A percentile compares a stretch with the other conserved stretches of the same genome.
Conservation (phyloP, 768 basidiomycete genomes). For the Leucosporidium scottii region DNA sequence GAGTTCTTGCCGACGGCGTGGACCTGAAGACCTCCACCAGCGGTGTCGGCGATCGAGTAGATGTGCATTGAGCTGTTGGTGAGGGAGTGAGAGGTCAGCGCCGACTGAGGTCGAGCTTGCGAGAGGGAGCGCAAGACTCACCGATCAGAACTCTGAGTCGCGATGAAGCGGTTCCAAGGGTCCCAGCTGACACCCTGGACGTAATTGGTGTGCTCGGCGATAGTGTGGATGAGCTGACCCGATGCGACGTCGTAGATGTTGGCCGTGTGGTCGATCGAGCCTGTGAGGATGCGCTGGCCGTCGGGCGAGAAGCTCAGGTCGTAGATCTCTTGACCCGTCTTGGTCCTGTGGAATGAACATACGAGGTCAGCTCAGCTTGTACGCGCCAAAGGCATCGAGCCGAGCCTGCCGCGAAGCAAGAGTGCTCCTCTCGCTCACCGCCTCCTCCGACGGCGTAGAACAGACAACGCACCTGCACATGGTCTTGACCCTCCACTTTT, state of each 20-base stretch:
- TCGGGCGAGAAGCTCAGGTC: constrained; percentile 96
- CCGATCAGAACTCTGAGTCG: constrained; percentile 93
- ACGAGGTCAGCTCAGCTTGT: no score
- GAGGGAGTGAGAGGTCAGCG: not conserved
- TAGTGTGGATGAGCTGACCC: constrained; percentile 83
- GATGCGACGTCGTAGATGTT: constrained; percentile 60
- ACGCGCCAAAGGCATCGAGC: no score
- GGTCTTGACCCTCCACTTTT: constrained; percentile 80
- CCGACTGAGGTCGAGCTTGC: not conserved
- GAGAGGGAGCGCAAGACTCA: constrained; percentile 26
- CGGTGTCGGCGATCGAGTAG: constrained; percentile 60
- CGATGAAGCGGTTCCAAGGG: constrained; percentile 91
- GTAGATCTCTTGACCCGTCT: constrained; percentile 92
- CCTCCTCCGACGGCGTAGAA: constrained; percentile 6
- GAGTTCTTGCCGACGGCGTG: constrained; percentile 86
- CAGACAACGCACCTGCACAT: constrained; percentile 61
- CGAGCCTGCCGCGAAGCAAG: no score
- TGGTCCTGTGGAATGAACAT: constrained; percentile 48
- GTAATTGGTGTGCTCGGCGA: constrained; percentile 89
- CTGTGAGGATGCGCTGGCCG: constrained; percentile 88
- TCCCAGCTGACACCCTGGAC: constrained; percentile 99
- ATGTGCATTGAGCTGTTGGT: constrained; percentile 78
- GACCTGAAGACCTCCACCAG: constrained; percentile 33
- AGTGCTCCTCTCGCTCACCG: no score
- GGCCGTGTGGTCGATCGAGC: constrained; percentile 92